A percentile compares a stretch with the other conserved stretches of the same genome.
Evolutionary conservation across 305 asterid genomes (phyloP).

Genomic region (Euphrasia arctica): DNA sequence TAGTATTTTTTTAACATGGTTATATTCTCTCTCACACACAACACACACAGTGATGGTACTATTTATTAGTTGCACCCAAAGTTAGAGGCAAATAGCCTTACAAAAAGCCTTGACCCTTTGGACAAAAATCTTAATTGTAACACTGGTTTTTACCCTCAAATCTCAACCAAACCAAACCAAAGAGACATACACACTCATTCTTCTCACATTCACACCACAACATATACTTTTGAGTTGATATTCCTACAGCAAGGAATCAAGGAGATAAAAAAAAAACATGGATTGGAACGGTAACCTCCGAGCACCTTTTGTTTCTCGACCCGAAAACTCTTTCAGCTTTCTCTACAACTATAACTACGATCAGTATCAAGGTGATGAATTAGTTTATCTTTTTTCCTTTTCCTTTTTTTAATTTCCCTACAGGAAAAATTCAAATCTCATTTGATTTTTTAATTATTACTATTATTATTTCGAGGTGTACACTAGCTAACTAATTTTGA

Average conservation of each 20-base stretch:
- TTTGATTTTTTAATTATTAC: neutral
- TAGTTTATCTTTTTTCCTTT: neutral
- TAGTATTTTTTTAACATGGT: neutral
- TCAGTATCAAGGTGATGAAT: constrained; percentile 37
- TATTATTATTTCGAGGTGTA: too few relatives aligned
- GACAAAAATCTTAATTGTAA: constrained; percentile 28
- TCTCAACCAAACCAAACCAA: constrained; percentile 34
- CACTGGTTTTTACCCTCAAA: constrained; percentile 23
- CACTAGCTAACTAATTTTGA: too few relatives aligned
- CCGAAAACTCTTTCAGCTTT: constrained; percentile 47
- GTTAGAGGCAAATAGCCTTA: constrained; percentile 38
- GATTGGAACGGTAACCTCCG: constrained; percentile 69
- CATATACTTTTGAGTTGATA: neutral
- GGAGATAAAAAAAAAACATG: constrained; percentile 27
- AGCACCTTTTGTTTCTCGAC: constrained; percentile 61
- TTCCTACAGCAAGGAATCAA: neutral
- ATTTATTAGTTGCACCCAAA: constrained; percentile 45
- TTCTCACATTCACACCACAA: constrained; percentile 27
- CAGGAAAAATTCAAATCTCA: too few relatives aligned
- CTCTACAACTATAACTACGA: constrained; percentile 68
- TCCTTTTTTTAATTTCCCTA: neutral
- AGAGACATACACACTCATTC: constrained; percentile 23
- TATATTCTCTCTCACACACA: constrained; percentile 13
- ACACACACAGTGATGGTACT: constrained; percentile 22
- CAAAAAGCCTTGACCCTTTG: constrained; percentile 27